Evolutionary conservation across 2,329 filamentous ascomycete species (phyloP).

Genomic region (Apiospora koreana): DNA sequence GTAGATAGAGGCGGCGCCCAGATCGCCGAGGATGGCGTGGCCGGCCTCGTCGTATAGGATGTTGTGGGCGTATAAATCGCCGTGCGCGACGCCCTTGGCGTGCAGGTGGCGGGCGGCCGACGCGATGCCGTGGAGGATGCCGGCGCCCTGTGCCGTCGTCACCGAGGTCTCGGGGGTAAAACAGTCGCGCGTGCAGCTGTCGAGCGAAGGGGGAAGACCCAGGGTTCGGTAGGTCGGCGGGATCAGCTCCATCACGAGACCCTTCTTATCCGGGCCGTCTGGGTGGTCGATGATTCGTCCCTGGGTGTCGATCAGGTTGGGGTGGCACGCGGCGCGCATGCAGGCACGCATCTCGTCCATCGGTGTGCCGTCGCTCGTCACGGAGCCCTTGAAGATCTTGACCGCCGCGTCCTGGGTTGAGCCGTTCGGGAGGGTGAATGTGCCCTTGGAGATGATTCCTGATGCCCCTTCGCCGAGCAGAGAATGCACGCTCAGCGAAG

Average conservation of each 20-base stretch:
- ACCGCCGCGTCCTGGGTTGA: conserved; percentile 42
- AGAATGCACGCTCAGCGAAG: conserved; percentile 39
- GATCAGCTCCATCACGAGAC: conserved; percentile 49
- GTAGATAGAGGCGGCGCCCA: conserved; percentile 50
- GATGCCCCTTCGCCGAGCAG: conserved; percentile 47
- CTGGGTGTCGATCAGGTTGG: conserved; percentile 46
- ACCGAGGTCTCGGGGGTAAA: conserved; percentile 35
- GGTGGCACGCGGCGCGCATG: conserved; percentile 46
- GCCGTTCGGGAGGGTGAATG: conserved; percentile 30
- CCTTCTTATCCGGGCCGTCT: conserved; percentile 24
- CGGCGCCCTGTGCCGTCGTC: conserved; percentile 30
- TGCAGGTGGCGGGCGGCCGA: conserved; percentile 46
- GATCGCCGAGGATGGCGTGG: conserved; percentile 48
- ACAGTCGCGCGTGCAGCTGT: conserved; percentile 47
- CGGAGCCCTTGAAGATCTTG: conserved; percentile 49
- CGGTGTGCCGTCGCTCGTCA: conserved; percentile 49
- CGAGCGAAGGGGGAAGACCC: conserved; percentile 42
- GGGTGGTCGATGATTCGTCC: conserved; percentile 44
- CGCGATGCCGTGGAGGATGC: conserved; percentile 42
- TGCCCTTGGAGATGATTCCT: conserved; percentile 45
- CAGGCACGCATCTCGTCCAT: conserved; percentile 51
- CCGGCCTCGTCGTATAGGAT: conserved; percentile 41
- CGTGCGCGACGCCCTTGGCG: conserved; percentile 43
- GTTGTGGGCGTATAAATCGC: conserved; percentile 50
- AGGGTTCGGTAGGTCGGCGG: conserved; percentile 43